These are phyloP conservation scores for Suillus luteus DNA, from an alignment of 768 basidiomycete genomes.

Conservation along the genomic window DNA sequence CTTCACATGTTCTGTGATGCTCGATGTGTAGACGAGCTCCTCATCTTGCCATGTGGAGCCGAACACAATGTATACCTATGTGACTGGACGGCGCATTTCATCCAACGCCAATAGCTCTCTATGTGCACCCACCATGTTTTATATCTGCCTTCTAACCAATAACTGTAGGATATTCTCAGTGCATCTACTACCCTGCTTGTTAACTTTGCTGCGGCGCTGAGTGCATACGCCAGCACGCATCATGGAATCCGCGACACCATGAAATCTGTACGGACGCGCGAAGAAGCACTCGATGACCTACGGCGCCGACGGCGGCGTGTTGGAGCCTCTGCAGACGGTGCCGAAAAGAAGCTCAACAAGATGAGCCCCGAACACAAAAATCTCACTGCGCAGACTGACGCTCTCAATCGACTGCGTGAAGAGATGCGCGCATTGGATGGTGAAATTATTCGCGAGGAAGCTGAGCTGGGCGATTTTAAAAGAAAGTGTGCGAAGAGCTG, in stretches of 20 bases:
- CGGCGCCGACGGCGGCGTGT: conserved; percentile 69
- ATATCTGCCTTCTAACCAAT: background rate
- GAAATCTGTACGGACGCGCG: conserved; percentile 81
- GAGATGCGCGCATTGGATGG: conserved; percentile 80
- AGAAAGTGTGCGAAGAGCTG: conserved; percentile 65
- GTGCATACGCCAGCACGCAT: conserved; percentile 71
- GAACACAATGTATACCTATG: background rate
- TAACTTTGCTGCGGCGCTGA: conserved; percentile 67
- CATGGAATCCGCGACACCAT: conserved; percentile 62
- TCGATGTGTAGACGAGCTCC: background rate
- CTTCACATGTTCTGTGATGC: background rate
- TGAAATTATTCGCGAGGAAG: conserved; percentile 83
- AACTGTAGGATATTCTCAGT: conserved; percentile 68
- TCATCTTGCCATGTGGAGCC: background rate
- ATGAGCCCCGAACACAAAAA: conserved; percentile 93
- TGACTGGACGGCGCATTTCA: background rate
- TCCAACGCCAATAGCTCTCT: conserved; percentile 5
- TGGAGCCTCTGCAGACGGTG: conserved; percentile 71
- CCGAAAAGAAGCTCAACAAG: conserved; percentile 86
- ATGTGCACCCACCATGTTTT: background rate
- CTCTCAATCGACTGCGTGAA: conserved; percentile 66
- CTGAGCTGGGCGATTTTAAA: conserved; percentile 81
- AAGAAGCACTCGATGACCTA: conserved; percentile 80
- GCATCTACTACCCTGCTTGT: conserved; percentile 68
- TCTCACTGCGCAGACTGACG: conserved; percentile 68